Percentiles rank a stretch among this genome's conserved stretches.
Evolutionary conservation across 169 alveolate genomes (phyloP).

Genomic region (Amoebophrya sp.): DNA sequence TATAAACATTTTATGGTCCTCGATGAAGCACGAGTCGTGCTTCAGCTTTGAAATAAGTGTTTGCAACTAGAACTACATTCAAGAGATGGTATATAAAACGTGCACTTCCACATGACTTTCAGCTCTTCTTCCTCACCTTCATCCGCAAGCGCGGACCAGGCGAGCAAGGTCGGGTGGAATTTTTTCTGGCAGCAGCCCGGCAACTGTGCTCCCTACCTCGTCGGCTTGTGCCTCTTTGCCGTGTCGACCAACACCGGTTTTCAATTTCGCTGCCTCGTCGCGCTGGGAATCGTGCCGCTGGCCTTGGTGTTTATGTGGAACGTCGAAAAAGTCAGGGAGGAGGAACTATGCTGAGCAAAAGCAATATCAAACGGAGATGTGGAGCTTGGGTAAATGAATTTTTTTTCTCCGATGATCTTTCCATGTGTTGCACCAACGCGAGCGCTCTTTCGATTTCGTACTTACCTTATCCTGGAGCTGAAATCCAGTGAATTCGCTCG

Average conservation of each 20-base stretch:
- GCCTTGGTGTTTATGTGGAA: background rate
- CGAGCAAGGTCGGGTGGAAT: background rate
- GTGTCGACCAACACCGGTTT: background rate
- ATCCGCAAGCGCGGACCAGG: background rate
- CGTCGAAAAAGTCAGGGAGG: background rate
- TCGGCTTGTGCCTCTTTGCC: background rate
- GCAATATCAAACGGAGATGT: no score
- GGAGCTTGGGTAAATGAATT: no score
- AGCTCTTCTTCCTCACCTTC: background rate
- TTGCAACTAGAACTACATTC: background rate
- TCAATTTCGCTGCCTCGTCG: background rate
- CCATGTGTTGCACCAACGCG: no score
- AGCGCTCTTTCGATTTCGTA: no score
- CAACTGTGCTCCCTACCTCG: background rate
- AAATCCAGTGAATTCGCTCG: no score
- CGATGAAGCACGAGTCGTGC: no score
- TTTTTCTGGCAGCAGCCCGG: constrained; percentile 6
- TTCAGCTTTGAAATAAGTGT: background rate
- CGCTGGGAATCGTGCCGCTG: background rate
- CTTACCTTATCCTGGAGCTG: no score
- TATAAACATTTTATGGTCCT: no score
- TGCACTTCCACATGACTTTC: no score
- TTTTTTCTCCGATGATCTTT: no score
- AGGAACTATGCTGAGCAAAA: no score
- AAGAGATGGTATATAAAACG: no score